phyloP scores from a whole-genome alignment of 768 basidiomycete species.

The Mrakia blollopis region DNA sequence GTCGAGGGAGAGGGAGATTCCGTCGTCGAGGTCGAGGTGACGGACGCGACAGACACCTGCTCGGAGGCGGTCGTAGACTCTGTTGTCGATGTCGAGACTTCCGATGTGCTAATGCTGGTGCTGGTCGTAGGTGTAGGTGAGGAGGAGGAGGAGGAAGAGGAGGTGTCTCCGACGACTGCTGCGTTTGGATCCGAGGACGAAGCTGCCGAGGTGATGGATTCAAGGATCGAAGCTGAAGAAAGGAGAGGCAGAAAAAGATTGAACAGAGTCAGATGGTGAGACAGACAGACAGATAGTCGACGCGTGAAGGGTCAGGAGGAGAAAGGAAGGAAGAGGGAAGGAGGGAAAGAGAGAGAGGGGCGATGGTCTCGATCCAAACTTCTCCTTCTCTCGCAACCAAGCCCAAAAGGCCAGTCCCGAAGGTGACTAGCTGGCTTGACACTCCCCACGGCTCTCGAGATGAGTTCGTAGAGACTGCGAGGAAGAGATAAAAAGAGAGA shows the following conservation, averaged over 20 bases:
- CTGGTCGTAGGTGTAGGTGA: not conserved
- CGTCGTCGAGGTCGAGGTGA: not conserved
- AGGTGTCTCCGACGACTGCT: not conserved
- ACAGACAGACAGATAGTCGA: not conserved
- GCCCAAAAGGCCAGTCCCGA: not conserved
- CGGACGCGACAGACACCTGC: not conserved
- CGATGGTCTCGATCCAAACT: not conserved
- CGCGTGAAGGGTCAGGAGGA: not conserved
- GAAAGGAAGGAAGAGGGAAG: not conserved
- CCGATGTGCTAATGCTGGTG: not conserved
- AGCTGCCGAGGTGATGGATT: not conserved
- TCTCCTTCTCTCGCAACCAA: not conserved
- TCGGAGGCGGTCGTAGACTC: not conserved
- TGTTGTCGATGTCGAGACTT: not conserved
- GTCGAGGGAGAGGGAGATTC: not conserved
- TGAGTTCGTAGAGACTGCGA: too few relatives aligned
- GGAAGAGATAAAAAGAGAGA: not conserved
- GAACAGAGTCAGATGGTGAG: not conserved
- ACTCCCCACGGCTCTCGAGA: not conserved
- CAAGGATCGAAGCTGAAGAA: not conserved
- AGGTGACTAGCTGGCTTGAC: not conserved
- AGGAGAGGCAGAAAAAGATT: not conserved
- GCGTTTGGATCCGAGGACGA: not conserved
- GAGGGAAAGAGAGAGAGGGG: not conserved
- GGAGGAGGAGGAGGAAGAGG: not conserved